Percentiles rank a stretch among this genome's conserved stretches.
Evolutionary conservation across 805 yeast species (phyloP).

Genomic region (Millerozyma miso): DNA sequence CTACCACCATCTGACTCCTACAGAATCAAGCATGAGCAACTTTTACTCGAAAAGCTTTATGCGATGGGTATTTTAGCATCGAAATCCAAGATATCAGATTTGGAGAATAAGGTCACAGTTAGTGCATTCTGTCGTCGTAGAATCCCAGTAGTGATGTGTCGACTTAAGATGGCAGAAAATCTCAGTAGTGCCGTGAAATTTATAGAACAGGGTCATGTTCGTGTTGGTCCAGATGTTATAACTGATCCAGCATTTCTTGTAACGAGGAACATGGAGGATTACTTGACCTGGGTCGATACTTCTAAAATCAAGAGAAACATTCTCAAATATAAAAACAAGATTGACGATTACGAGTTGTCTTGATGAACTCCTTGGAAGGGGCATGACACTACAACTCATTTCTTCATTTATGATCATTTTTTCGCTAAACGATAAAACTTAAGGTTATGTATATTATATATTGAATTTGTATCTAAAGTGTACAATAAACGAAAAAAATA

Average conservation of each 20-base stretch:
- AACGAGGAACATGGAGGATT: slow-evolving; percentile 92
- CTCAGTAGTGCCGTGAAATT: slow-evolving; percentile 85
- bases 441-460: background rate
- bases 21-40: slow-evolving; percentile 83
- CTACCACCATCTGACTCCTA: slow-evolving; percentile 85
- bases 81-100: slow-evolving; percentile 84
- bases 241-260: slow-evolving; percentile 95
- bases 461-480: background rate
- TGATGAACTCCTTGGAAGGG: slow-evolving; percentile 12
- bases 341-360: slow-evolving; percentile 57
- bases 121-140: slow-evolving; percentile 90
- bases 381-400: no score
- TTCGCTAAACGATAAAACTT: no score
- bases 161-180: slow-evolving; percentile 89
- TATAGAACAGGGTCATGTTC: slow-evolving; percentile 94
- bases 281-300: slow-evolving; percentile 95
- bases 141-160: slow-evolving; percentile 90
- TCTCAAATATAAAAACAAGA: slow-evolving; percentile 75
- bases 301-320: slow-evolving; percentile 90
- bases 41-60: slow-evolving; percentile 80
- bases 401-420: no score
- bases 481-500: background rate
- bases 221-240: slow-evolving; percentile 94
- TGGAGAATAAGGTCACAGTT: slow-evolving; percentile 89
- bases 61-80: slow-evolving; percentile 85